Conservation (phyloP, 2,329 filamentous ascomycete species). For the Colletotrichum sp. region DNA sequence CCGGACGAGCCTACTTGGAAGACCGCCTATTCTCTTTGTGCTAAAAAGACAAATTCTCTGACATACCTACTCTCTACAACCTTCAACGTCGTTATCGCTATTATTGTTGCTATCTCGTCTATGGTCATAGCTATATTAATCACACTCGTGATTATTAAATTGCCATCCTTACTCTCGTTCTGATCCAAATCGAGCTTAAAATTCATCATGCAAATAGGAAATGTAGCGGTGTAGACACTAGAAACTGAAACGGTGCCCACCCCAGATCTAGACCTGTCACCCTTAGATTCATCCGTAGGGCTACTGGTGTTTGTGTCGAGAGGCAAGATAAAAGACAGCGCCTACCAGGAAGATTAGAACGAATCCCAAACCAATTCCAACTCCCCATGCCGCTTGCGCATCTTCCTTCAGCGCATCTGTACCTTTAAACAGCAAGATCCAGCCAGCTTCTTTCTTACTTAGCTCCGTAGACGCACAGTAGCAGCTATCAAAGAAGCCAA, state of each 20-base stretch:
- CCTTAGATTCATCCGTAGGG: accelerated
- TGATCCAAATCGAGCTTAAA: too few relatives aligned
- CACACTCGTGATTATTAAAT: too few relatives aligned
- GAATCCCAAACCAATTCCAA: neutral
- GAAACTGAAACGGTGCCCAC: too few relatives aligned
- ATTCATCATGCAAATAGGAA: too few relatives aligned
- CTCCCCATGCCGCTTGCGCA: neutral
- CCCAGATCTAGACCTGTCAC: too few relatives aligned
- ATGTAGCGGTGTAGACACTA: too few relatives aligned
- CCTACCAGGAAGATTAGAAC: accelerated
- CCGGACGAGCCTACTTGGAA: too few relatives aligned
- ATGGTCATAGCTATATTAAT: accelerated
- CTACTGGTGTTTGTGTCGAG: neutral
- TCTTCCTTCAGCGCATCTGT: neutral
- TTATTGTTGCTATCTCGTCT: too few relatives aligned
- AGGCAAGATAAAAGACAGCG: neutral
- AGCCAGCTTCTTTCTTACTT: neutral
- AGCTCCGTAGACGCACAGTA: neutral
- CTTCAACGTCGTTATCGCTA: too few relatives aligned
- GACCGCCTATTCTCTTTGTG: neutral
- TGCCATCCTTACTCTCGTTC: accelerated
- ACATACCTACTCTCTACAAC: neutral
- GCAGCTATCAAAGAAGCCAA: neutral
- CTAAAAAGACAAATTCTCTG: neutral
- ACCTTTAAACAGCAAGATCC: neutral